Base-by-base conservation (phyloP, 129 eudicot species). In the Pittosporum tobira region DNA sequence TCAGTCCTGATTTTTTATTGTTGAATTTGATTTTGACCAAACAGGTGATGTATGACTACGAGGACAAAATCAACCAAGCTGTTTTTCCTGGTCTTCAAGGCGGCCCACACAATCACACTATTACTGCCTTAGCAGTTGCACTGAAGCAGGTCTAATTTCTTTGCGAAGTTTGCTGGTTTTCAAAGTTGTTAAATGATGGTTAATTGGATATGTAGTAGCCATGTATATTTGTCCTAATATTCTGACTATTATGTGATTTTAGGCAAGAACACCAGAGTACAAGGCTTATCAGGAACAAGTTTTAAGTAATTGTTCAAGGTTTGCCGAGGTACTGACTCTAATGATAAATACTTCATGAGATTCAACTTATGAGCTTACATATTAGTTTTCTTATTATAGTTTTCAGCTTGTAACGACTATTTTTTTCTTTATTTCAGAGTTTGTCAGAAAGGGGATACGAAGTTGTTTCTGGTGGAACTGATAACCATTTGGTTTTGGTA, bases 31-130 rank as follows among this genome's bases (percentile, higher is more conserved):
- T 19, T 49, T 61, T 9, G 25, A 1, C 64, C 16, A 63, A 6
- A 50, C 77, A 88, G 96, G 90, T 88, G 63, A 78, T 78, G 94
- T 88, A 88, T 81, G 96, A 84, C 51, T 81, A 75, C 77, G 96
- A 84, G 68, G 94, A 88, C 69, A 88, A 81, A 75, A 88, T 88
- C 57, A 88, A 88, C 67, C 88, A 79, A 71, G 96, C 96, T 54
- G 96, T 88, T 47, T 88, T 88, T 65, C 96, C 96, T 19, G 96
- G 96, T 38, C 96, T 84, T 66, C 96, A 88, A 73, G 96, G 96
- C 52, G 96, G 96, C 44, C 96, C 96, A 52, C 96, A 88, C 74
- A 88, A 88, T 72, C 96, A 88, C 48, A 84, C 96, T 20, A 88
- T 88, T 64, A 51, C 94, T 64, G 94, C 79, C 54, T 79, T 88